Conservation (phyloP, 805 yeast genomes). For the Saturnispora quitensis region DNA sequence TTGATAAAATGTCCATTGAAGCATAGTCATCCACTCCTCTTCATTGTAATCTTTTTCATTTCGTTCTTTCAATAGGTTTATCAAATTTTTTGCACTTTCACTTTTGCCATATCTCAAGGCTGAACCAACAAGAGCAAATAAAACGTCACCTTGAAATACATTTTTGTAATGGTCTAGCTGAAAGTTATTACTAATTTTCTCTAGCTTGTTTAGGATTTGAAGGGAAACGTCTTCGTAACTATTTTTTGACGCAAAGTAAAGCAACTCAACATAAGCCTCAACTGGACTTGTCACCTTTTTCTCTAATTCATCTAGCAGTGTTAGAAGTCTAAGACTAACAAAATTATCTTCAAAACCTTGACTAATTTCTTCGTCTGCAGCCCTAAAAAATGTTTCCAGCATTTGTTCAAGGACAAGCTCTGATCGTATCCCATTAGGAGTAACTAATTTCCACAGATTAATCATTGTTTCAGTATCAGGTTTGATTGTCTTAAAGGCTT, state of each 20-base stretch:
- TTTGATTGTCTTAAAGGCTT: slow-evolving; percentile 20
- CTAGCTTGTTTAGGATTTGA: slow-evolving; percentile 15
- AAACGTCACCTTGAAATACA: slow-evolving; percentile 19
- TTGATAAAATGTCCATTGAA: slow-evolving; percentile 18
- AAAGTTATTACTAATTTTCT: slow-evolving; percentile 12
- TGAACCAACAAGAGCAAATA: slow-evolving; percentile 20
- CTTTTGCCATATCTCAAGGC: slow-evolving; percentile 17
- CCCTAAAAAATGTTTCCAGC: slow-evolving; percentile 19
- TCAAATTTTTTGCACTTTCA: slow-evolving; percentile 14
- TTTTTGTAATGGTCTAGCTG: slow-evolving; percentile 15
- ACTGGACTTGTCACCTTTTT: slow-evolving; percentile 15
- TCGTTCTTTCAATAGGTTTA: slow-evolving; percentile 10
- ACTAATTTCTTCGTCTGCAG: slow-evolving; percentile 24
- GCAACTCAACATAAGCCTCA: slow-evolving; percentile 22
- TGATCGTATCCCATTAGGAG: slow-evolving; percentile 5
- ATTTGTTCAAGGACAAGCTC: slow-evolving; percentile 9
- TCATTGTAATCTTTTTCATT: slow-evolving; percentile 12
- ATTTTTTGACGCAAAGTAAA: slow-evolving; percentile 25
- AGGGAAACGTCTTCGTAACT: slow-evolving; percentile 19
- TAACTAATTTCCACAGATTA: slow-evolving; percentile 16
- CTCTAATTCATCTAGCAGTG: slow-evolving; percentile 16
- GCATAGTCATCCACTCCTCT: slow-evolving; percentile 21
- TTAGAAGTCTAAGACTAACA: slow-evolving; percentile 16
- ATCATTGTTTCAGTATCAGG: slow-evolving; percentile 25
- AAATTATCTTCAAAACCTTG: slow-evolving; percentile 21